Percentiles rank a stretch among this genome's conserved stretches.
phyloP scores from a whole-genome alignment of 306 rosid species.

The Cyclanthera cordifolia region DNA sequence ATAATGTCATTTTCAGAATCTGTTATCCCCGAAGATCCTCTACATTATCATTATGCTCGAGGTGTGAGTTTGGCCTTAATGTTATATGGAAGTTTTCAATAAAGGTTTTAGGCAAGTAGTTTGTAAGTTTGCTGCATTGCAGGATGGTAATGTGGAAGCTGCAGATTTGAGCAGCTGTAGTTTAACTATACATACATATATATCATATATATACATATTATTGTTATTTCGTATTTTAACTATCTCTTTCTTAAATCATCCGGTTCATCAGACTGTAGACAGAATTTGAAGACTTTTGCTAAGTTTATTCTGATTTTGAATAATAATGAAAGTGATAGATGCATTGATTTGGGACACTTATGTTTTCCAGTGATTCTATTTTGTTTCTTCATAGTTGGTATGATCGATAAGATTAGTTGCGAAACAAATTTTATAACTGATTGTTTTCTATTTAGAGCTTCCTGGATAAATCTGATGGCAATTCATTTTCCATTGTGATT shows the following conservation, averaged over 20 bases:
- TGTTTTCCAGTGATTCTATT: background rate
- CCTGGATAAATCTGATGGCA: conserved; percentile 17
- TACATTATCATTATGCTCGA: conserved; percentile 27
- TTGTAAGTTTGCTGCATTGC: background rate
- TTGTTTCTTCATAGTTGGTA: background rate
- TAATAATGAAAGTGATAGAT: background rate
- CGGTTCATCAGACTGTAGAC: background rate
- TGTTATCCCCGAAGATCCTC: conserved; percentile 37
- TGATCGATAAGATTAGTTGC: background rate
- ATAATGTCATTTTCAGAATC: conserved; percentile 61
- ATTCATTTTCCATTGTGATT: conserved; percentile 25
- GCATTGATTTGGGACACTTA: background rate
- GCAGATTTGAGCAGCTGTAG: background rate
- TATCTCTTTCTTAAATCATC: background rate
- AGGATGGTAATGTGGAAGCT: background rate
- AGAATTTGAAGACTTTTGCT: background rate
- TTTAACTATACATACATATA: background rate
- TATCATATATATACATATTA: background rate
- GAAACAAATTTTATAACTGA: background rate
- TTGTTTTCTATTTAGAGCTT: background rate
- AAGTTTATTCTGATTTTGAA: background rate
- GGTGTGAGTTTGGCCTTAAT: conserved; percentile 37
- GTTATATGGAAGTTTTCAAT: background rate
- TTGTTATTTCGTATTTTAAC: background rate
- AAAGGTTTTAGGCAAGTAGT: background rate